Percentiles rank a stretch among this genome's conserved stretches.
Evolutionary conservation across 176 grass and related monocot species (phyloP).

Genomic region (Triticum monococcum): DNA sequence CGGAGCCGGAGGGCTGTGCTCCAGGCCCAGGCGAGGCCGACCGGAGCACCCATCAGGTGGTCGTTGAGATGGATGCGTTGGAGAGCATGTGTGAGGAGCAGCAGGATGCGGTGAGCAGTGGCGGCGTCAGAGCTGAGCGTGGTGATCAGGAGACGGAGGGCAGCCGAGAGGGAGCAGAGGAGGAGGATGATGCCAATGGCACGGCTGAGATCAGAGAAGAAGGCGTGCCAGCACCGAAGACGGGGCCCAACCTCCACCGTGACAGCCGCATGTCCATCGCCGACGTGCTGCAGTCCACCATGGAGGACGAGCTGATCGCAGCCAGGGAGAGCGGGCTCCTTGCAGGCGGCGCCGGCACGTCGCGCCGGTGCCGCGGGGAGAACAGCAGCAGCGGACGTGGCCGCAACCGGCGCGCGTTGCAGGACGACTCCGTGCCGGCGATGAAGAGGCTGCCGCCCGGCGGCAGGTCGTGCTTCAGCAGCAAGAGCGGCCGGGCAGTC

Average conservation of each 20-base stretch:
- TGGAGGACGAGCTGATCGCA: slow-evolving; percentile 66
- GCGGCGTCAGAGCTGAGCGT: neutral
- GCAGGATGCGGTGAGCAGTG: neutral
- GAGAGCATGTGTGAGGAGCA: slow-evolving; percentile 34
- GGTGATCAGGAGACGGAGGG: slow-evolving; percentile 6
- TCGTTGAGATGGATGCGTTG: slow-evolving; percentile 41
- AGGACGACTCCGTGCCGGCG: slow-evolving; percentile 20
- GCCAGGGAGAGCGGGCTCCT: slow-evolving; percentile 61
- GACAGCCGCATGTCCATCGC: slow-evolving; percentile 61
- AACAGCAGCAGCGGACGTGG: slow-evolving; percentile 34
- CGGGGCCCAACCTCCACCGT: neutral
- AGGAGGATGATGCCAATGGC: slow-evolving; percentile 19
- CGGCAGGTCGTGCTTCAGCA: slow-evolving; percentile 56
- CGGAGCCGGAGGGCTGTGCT: slow-evolving; percentile 6
- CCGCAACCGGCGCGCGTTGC: slow-evolving; percentile 18
- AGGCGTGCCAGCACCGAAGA: neutral
- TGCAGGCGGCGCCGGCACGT: slow-evolving; percentile 35
- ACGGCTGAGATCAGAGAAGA: slow-evolving; percentile 65
- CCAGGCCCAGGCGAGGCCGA: slow-evolving; percentile 20
- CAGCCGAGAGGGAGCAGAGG: neutral
- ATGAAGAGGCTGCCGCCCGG: slow-evolving; percentile 62
- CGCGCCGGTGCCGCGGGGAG: slow-evolving; percentile 34
- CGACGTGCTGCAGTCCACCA: slow-evolving; percentile 59
- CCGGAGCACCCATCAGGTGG: slow-evolving; percentile 29
- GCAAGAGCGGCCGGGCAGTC: slow-evolving; percentile 45